Percentiles rank a stretch among this genome's conserved stretches.
Evolutionary conservation across 2,329 filamentous ascomycete genomes (phyloP).

Genomic region (Botrytis pseudocinerea): DNA sequence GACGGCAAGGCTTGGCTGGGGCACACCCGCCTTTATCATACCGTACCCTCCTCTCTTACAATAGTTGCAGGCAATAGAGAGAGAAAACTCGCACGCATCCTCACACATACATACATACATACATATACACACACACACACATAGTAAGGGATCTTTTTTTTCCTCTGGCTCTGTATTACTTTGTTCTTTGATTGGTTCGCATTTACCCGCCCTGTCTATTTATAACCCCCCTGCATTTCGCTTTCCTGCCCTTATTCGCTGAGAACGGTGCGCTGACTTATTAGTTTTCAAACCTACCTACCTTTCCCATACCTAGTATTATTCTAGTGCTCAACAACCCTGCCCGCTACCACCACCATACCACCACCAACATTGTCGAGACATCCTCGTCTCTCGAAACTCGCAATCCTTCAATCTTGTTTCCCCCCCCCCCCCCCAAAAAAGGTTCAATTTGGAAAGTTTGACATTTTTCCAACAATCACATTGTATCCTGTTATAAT

Average conservation of each 20-base stretch:
- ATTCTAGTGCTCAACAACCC: conserved; percentile 15
- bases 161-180: background rate
- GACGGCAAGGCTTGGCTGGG: conserved; percentile 12
- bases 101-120: background rate
- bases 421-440: background rate
- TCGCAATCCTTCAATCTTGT: conserved; percentile 24
- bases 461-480: background rate
- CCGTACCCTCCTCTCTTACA: background rate
- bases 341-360: conserved; percentile 9
- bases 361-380: conserved; percentile 22
- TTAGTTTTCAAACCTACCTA: conserved; percentile 20
- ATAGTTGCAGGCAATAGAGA: conserved; percentile 8
- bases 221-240: conserved; percentile 22
- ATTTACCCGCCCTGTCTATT: conserved; percentile 24
- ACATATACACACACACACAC: background rate
- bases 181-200: conserved; percentile 10
- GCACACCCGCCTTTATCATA: conserved; percentile 10
- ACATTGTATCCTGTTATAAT: conserved; percentile 11
- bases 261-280: conserved; percentile 24
- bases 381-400: conserved; percentile 24
- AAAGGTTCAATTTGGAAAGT: background rate
- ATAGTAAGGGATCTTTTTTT: conserved; percentile 16
- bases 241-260: conserved; percentile 17
- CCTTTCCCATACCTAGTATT: background rate
- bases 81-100: background rate